These are phyloP conservation scores for Solanum peruvianum DNA, from an alignment of 257 asterid genomes.

Conservation along the genomic window DNA sequence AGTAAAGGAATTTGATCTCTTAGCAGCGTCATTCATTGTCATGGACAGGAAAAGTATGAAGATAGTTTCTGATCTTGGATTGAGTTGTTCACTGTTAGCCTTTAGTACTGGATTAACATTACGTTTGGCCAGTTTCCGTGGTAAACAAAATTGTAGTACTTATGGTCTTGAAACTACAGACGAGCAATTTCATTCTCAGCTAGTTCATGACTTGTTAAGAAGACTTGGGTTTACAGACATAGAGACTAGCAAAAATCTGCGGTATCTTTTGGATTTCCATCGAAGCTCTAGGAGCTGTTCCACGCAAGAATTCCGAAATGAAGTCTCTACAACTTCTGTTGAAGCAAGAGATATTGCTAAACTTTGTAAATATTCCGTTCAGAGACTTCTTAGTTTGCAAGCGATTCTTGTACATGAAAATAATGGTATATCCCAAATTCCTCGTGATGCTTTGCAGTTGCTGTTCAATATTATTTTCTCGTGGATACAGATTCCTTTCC, in stretches of 20 bases:
- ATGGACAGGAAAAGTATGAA: constrained; percentile 46
- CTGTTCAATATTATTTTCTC: constrained; percentile 34
- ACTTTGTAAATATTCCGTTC: constrained; percentile 44
- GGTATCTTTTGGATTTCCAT: constrained; percentile 36
- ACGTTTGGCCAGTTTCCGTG: constrained; percentile 22
- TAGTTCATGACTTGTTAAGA: constrained; percentile 50
- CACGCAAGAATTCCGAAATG: constrained; percentile 21
- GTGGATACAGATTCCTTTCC: constrained; percentile 52
- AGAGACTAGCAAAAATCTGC: constrained; percentile 33
- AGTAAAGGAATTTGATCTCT: constrained; percentile 58
- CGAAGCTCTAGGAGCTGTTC: constrained; percentile 11
- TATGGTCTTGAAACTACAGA: constrained; percentile 10
- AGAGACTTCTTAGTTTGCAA: constrained; percentile 34
- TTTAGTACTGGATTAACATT: constrained; percentile 54
- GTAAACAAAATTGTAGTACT: constrained; percentile 12
- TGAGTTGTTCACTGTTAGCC: constrained; percentile 78
- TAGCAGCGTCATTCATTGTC: constrained; percentile 38
- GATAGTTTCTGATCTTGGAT: constrained; percentile 50
- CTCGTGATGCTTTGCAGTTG: constrained; percentile 25
- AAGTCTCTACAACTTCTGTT: constrained; percentile 14
- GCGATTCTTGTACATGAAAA: constrained; percentile 8
- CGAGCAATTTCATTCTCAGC: constrained; percentile 24
- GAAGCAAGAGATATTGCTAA: constrained; percentile 32
- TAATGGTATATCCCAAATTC: constrained; percentile 12
- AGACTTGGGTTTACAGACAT: constrained; percentile 33